Evolutionary conservation across 352 stramenopile genomes (phyloP).

Genomic region (Elongisporangium prolatum): DNA sequence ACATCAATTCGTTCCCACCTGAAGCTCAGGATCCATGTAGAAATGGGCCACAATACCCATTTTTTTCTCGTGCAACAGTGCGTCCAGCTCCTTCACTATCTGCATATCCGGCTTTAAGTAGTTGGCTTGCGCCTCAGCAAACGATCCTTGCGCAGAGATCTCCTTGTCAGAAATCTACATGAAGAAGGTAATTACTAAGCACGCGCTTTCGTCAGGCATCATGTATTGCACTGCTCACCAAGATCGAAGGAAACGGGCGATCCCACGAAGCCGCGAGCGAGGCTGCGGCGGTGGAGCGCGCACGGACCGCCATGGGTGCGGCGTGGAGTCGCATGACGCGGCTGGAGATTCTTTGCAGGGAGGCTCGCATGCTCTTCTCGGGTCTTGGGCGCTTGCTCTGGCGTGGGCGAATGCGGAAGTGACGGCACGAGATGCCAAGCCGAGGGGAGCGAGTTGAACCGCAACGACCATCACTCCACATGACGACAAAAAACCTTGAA

Average conservation of each 20-base stretch:
- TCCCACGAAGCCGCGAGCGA: constrained; percentile 71
- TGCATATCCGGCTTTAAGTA: constrained; percentile 84
- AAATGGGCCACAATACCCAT: constrained; percentile 97
- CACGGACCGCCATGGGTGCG: constrained; percentile 1
- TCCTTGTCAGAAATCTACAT: constrained; percentile 66
- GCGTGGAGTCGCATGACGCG: neutral
- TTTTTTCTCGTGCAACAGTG: constrained; percentile 87
- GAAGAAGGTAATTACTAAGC: too few species aligned
- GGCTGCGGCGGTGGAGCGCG: constrained; percentile 32
- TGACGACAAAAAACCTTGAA: neutral
- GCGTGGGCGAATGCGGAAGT: neutral
- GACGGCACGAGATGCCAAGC: neutral
- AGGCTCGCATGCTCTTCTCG: neutral
- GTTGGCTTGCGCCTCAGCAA: constrained; percentile 85
- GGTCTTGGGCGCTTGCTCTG: neutral
- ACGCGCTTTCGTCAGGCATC: too few species aligned
- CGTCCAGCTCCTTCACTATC: constrained; percentile 84
- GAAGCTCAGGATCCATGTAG: constrained; percentile 98
- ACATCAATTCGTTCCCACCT: constrained; percentile 47
- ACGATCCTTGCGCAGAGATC: constrained; percentile 79
- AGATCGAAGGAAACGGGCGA: constrained; percentile 69
- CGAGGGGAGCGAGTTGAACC: neutral
- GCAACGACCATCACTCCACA: neutral
- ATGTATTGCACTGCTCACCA: constrained; percentile 30
- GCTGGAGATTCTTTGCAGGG: neutral